Conservation (phyloP, 75 land plant species). For the Selaginella moellendorffii region DNA sequence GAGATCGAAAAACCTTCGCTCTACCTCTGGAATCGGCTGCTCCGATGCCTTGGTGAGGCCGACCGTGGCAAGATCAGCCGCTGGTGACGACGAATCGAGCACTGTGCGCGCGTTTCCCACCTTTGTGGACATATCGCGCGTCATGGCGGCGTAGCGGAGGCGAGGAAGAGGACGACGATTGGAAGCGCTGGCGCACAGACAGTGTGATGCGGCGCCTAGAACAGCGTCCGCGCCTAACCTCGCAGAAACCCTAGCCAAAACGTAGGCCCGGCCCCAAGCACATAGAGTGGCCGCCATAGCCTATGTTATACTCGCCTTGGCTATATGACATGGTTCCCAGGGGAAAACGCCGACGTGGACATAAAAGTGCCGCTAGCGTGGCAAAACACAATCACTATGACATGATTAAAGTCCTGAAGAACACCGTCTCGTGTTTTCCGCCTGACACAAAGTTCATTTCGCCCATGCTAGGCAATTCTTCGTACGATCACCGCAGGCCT, state of each 20-base stretch:
- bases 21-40: conserved; percentile 13
- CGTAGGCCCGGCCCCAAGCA: not conserved
- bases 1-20: no score
- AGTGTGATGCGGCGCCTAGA: not conserved
- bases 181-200: not conserved
- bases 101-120: not conserved
- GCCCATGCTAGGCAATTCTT: not conserved
- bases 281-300: not conserved
- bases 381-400: not conserved
- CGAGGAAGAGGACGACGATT: no score
- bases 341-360: no score
- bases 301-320: not conserved
- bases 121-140: not conserved
- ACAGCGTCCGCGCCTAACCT: not conserved
- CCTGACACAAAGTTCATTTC: not conserved
- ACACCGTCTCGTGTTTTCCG: no score
- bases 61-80: conserved; percentile 8
- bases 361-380: not conserved
- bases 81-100: no score
- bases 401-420: not conserved
- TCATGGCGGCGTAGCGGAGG: not conserved
- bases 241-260: not conserved
- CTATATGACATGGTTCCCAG: not conserved
- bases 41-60: conserved; percentile 18
- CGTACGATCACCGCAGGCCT: no score